A percentile compares a stretch with the other conserved stretches of the same genome.
Evolutionary conservation across 768 basidiomycete species (phyloP).

Genomic region (Amanita inopinata): DNA sequence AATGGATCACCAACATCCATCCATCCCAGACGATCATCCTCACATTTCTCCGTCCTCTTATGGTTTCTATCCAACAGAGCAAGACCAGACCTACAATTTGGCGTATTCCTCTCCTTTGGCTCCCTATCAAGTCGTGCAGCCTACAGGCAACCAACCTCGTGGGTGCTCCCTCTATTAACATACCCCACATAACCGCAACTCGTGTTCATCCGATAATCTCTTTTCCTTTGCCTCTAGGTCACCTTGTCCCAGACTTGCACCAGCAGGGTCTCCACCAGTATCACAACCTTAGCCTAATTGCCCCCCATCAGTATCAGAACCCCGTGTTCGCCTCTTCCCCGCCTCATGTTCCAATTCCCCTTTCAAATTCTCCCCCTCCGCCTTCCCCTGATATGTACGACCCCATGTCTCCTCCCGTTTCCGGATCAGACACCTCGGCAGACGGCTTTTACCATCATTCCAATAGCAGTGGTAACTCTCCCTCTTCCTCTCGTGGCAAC

Average conservation of each 20-base stretch:
- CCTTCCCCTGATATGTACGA: slow-evolving; percentile 76
- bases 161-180: slow-evolving; percentile 40
- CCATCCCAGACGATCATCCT: slow-evolving; percentile 40
- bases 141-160: slow-evolving; percentile 57
- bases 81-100: slow-evolving; percentile 44
- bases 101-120: slow-evolving; percentile 46
- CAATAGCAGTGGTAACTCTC: slow-evolving; percentile 71
- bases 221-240: slow-evolving; percentile 46
- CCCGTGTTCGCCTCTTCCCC: slow-evolving; percentile 51
- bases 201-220: slow-evolving; percentile 64
- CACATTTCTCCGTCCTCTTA: slow-evolving; percentile 32
- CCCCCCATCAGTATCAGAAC: slow-evolving; percentile 52
- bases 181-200: slow-evolving; percentile 27
- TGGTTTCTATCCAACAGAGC: slow-evolving; percentile 44
- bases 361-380: slow-evolving; percentile 65
- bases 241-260: slow-evolving; percentile 59
- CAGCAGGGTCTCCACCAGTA: slow-evolving; percentile 33
- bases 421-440: slow-evolving; percentile 83
- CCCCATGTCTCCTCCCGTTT: slow-evolving; percentile 76
- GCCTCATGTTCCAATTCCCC: slow-evolving; percentile 62
- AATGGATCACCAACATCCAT: slow-evolving; percentile 40
- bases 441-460: slow-evolving; percentile 76
- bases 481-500: slow-evolving; percentile 66
- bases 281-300: slow-evolving; percentile 58
- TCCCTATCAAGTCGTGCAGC: slow-evolving; percentile 48